Percentiles rank a stretch among this genome's conserved stretches.
phyloP scores from a whole-genome alignment of 2,329 filamentous ascomycete species.

The Aspergillus sp. region DNA sequence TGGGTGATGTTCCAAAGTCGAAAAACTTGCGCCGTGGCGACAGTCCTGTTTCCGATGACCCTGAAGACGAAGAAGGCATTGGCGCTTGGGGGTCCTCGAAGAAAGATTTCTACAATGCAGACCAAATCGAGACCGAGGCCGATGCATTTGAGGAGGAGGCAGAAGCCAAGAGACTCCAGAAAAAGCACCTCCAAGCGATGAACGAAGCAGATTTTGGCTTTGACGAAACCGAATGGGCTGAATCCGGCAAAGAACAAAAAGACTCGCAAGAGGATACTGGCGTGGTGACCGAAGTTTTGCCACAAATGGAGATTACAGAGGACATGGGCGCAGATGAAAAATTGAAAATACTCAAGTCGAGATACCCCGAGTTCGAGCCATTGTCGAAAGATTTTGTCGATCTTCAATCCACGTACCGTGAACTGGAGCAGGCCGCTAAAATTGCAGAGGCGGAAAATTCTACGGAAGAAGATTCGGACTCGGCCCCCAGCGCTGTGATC shows the following conservation, averaged over 20 bases:
- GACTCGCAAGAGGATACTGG: slow-evolving; percentile 46
- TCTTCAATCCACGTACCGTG: slow-evolving; percentile 60
- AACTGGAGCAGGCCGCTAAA: slow-evolving; percentile 55
- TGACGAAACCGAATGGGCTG: slow-evolving; percentile 81
- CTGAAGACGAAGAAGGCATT: slow-evolving; percentile 47
- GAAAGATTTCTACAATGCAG: slow-evolving; percentile 89
- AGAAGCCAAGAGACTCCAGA: slow-evolving; percentile 81
- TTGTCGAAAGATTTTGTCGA: slow-evolving; percentile 73
- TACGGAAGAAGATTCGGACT: slow-evolving; percentile 33
- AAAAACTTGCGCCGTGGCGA: slow-evolving; percentile 15
- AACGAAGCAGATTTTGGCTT: slow-evolving; percentile 89
- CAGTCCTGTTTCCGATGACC: slow-evolving; percentile 18
- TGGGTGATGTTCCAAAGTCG: slow-evolving; percentile 17
- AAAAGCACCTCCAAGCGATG: slow-evolving; percentile 87
- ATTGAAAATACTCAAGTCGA: slow-evolving; percentile 66
- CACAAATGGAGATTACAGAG: slow-evolving; percentile 74
- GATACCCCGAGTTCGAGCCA: slow-evolving; percentile 90
- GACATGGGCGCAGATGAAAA: slow-evolving; percentile 73
- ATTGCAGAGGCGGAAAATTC: slow-evolving; percentile 46
- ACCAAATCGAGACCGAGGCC: slow-evolving; percentile 65
- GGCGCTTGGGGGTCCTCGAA: slow-evolving; percentile 83
- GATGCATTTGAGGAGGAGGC: slow-evolving; percentile 86
- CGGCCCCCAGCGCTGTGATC: slow-evolving; percentile 54
- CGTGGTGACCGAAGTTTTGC: slow-evolving; percentile 80
- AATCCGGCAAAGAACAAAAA: slow-evolving; percentile 43